These are phyloP conservation scores for Abrus pulchellus DNA, from an alignment of 306 rosid genomes.

Conservation along the genomic window DNA sequence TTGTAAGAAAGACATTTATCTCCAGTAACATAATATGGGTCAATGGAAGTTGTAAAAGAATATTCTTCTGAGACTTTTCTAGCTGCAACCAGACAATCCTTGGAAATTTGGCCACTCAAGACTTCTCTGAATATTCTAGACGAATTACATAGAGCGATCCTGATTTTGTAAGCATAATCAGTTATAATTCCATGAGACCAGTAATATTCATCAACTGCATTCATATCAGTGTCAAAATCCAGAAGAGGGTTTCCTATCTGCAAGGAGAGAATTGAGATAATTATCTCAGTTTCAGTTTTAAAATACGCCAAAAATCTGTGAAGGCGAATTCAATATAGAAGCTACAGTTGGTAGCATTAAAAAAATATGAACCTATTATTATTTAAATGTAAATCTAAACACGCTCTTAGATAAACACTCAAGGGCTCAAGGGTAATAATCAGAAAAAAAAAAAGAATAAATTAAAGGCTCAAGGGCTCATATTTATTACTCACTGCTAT, in stretches of 20 bases:
- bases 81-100: slow-evolving; percentile 4
- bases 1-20: slow-evolving; percentile 44
- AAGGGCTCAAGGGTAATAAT: background rate
- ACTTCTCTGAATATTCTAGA: slow-evolving; percentile 17
- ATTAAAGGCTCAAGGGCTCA: background rate
- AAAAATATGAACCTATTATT: too few species aligned
- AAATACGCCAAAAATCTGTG: too few species aligned
- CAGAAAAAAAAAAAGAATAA: background rate
- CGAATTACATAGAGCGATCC: slow-evolving; percentile 36
- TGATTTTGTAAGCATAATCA: slow-evolving; percentile 42
- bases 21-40: slow-evolving; percentile 18
- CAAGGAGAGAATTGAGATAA: background rate
- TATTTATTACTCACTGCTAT: slow-evolving; percentile 54
- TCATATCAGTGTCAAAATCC: slow-evolving; percentile 46
- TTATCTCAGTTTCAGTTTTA: too few species aligned
- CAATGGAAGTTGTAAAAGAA: background rate
- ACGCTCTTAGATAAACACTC: too few species aligned
- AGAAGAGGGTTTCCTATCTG: slow-evolving; percentile 58
- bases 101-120: background rate
- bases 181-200: slow-evolving; percentile 59
- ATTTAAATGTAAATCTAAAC: too few species aligned
- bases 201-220: slow-evolving; percentile 41
- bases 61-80: background rate
- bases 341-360: too few species aligned
- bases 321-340: too few species aligned